A percentile compares a stretch with the other conserved stretches of the same genome.
Evolutionary conservation across 768 basidiomycete species (phyloP).

Genomic region (Nidularia pulvinata): DNA sequence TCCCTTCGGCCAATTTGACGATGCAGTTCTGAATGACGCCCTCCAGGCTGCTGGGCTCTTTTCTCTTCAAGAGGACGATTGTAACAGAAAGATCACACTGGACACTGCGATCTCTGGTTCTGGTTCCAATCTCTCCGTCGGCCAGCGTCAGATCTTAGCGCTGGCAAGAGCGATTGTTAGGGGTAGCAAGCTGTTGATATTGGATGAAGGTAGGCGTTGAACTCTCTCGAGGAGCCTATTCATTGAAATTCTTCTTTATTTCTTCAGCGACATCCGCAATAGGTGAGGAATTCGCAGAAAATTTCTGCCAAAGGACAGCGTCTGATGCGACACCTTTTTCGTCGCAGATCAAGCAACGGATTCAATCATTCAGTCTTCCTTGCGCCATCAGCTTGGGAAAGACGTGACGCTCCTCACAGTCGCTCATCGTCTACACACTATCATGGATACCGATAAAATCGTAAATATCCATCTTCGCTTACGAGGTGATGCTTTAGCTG

Average conservation of each 20-base stretch:
- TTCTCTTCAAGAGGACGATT: conserved; percentile 5
- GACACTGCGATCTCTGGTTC: conserved; percentile 18
- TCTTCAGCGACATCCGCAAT: neutral
- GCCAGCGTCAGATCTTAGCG: conserved; percentile 66
- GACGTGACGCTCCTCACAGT: neutral
- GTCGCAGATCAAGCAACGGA: neutral
- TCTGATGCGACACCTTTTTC: neutral
- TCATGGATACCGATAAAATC: neutral
- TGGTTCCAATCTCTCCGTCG: conserved; percentile 61
- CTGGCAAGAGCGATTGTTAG: conserved; percentile 59
- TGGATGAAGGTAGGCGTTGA: conserved; percentile 47
- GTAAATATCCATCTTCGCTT: neutral
- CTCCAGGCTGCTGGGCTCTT: conserved; percentile 6
- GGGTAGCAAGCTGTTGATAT: conserved; percentile 48
- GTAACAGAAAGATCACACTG: conserved; percentile 38
- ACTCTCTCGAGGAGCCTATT: conserved; percentile 23
- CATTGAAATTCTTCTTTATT: conserved; percentile 15
- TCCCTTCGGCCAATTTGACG: conserved; percentile 7
- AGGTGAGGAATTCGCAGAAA: neutral
- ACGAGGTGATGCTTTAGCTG: neutral
- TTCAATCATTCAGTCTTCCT: neutral
- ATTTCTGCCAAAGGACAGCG: conserved; percentile 3
- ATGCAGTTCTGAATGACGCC: conserved; percentile 6
- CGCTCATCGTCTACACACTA: neutral
- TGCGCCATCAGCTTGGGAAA: neutral